phyloP scores from a whole-genome alignment of 108 stramenopile genomes.

The Cyclotella sp. region DNA sequence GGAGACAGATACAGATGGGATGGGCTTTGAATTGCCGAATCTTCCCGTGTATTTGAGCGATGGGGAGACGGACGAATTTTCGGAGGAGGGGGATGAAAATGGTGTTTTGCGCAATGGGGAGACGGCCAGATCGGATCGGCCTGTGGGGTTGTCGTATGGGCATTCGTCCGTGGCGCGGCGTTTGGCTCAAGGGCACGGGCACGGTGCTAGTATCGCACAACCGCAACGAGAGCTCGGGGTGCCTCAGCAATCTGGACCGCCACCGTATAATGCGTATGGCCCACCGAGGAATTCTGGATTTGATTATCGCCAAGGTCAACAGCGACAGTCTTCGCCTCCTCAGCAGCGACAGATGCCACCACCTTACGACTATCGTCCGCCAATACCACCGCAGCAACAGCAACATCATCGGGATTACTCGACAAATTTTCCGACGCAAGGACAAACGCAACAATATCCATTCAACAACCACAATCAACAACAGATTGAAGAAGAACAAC shows the following conservation, averaged over 20 bases:
- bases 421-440: constrained; percentile 24
- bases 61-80: constrained; percentile 60
- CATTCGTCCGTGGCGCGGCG: neutral
- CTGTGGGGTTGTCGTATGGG: neutral
- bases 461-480: constrained; percentile 37
- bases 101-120: neutral
- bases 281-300: constrained; percentile 6
- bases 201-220: constrained; percentile 14
- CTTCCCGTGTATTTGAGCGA: constrained; percentile 87
- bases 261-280: constrained; percentile 4
- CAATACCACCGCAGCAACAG: constrained; percentile 28
- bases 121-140: neutral
- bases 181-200: constrained; percentile 22
- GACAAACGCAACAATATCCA: constrained; percentile 22
- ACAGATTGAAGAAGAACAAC: constrained; percentile 39
- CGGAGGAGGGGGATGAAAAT: constrained; percentile 34
- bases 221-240: constrained; percentile 14
- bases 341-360: constrained; percentile 37
- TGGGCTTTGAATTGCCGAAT: constrained; percentile 84
- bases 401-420: constrained; percentile 26
- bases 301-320: constrained; percentile 26
- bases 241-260: constrained; percentile 1
- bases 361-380: constrained; percentile 40
- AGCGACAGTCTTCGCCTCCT: constrained; percentile 27
- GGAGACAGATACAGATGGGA: constrained; percentile 64